phyloP scores from a whole-genome alignment of 352 stramenopile species.

The Pythium insidiosum region DNA sequence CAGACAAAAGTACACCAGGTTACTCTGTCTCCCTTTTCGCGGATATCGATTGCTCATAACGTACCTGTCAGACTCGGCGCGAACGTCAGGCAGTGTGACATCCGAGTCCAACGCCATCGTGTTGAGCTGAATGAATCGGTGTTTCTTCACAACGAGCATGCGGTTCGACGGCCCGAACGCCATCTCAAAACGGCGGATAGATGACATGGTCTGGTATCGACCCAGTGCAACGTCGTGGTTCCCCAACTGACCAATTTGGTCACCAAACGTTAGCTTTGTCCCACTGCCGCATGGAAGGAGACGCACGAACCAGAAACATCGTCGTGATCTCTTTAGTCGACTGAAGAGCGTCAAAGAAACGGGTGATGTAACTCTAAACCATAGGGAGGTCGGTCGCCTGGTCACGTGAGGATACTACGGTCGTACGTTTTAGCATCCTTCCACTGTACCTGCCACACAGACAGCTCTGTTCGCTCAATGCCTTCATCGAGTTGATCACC shows the following conservation, averaged over 20 bases:
- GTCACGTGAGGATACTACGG: too few species aligned
- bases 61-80: constrained; percentile 42
- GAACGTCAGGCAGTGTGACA: constrained; percentile 32
- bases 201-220: constrained; percentile 24
- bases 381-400: too few species aligned
- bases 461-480: constrained; percentile 30
- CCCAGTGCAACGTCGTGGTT: constrained; percentile 79
- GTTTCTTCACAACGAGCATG: constrained; percentile 29
- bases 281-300: background rate
- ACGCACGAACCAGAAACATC: constrained; percentile 36
- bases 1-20: too few species aligned
- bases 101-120: constrained; percentile 75
- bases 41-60: background rate
- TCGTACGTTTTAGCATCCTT: too few species aligned
- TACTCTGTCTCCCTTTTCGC: too few species aligned
- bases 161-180: constrained; percentile 54
- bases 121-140: constrained; percentile 63
- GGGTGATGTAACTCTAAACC: constrained; percentile 36
- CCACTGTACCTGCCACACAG: constrained; percentile 48
- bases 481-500: constrained; percentile 77
- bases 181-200: constrained; percentile 43
- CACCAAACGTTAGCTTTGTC: too few species aligned
- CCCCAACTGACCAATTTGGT: too few species aligned
- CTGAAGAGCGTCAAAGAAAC: constrained; percentile 36
- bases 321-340: constrained; percentile 32